Evolutionary conservation across 2,329 filamentous ascomycete genomes (phyloP).

Genomic region (Colletotrichum sp.): DNA sequence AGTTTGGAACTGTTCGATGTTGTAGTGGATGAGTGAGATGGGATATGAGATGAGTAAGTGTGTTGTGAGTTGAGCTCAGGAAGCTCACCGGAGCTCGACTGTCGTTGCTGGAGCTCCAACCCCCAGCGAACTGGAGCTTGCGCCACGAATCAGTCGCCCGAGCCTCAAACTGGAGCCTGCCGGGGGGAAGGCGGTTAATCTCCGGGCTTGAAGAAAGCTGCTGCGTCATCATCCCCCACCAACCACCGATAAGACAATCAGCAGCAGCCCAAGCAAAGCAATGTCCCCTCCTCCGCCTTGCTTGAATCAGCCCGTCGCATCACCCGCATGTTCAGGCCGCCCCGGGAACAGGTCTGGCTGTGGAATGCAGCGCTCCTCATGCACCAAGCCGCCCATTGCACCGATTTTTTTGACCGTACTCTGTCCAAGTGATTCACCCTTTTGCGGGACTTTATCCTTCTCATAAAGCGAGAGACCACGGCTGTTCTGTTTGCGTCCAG

Average conservation of each 20-base stretch:
- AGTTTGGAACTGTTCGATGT: neutral
- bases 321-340: neutral
- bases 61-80: neutral
- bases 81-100: neutral
- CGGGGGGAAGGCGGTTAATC: conserved; percentile 1
- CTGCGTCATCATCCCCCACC: conserved; percentile 14
- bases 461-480: no score
- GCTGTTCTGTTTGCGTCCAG: neutral
- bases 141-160: neutral
- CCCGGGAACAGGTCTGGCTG: neutral
- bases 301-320: neutral
- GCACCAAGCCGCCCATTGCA: neutral
- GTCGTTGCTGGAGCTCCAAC: neutral
- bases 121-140: conserved; percentile 3
- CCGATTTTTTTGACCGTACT: neutral
- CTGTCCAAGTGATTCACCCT: neutral
- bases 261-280: neutral
- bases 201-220: neutral
- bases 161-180: neutral
- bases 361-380: neutral
- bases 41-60: neutral
- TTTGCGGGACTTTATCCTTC: neutral
- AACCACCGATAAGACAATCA: neutral
- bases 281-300: neutral
- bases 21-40: neutral